A percentile compares a stretch with the other conserved stretches of the same genome.
These are phyloP conservation scores for Suillus placidus DNA, from an alignment of 768 basidiomycete species.

Conservation along the genomic window DNA sequence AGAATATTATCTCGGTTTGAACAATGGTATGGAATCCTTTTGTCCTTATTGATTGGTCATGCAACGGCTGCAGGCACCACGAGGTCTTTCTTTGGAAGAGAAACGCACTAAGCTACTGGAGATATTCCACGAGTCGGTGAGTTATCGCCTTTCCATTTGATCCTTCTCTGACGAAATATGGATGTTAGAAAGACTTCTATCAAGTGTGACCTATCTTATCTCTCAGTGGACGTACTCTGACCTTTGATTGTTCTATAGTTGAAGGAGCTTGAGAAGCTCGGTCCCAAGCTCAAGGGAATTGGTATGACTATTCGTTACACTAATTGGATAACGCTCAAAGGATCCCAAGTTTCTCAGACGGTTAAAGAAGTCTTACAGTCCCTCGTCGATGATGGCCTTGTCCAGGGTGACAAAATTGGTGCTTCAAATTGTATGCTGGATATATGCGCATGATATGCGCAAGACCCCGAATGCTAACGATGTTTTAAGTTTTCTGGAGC, in stretches of 20 bases:
- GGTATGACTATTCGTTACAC: constrained; percentile 45
- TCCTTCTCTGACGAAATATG: constrained; percentile 7
- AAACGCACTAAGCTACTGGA: constrained; percentile 88
- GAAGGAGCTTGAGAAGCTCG: constrained; percentile 91
- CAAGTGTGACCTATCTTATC: constrained; percentile 44
- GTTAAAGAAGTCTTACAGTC: constrained; percentile 92
- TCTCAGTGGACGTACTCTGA: background rate
- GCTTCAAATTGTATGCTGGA: constrained; percentile 78
- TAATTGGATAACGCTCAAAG: constrained; percentile 3
- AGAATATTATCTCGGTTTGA: background rate
- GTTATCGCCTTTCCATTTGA: background rate
- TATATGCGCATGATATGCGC: constrained; percentile 27
- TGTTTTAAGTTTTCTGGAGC: constrained; percentile 83
- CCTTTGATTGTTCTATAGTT: constrained; percentile 46
- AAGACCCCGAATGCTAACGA: constrained; percentile 2
- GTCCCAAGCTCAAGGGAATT: constrained; percentile 88
- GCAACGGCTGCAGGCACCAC: constrained; percentile 56
- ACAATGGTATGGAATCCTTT: constrained; percentile 9
- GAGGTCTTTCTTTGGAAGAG: constrained; percentile 88
- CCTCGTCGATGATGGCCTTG: constrained; percentile 83
- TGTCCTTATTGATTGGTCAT: background rate
- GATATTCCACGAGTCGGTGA: constrained; percentile 90
- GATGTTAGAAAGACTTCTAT: constrained; percentile 77
- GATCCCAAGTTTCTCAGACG: constrained; percentile 72
- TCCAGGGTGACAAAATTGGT: constrained; percentile 90